Evolutionary conservation across 202 grass and related monocot genomes (phyloP), one percentile per base, ranked within the genome.

Genomic region (Digitaria exilis): DNA sequence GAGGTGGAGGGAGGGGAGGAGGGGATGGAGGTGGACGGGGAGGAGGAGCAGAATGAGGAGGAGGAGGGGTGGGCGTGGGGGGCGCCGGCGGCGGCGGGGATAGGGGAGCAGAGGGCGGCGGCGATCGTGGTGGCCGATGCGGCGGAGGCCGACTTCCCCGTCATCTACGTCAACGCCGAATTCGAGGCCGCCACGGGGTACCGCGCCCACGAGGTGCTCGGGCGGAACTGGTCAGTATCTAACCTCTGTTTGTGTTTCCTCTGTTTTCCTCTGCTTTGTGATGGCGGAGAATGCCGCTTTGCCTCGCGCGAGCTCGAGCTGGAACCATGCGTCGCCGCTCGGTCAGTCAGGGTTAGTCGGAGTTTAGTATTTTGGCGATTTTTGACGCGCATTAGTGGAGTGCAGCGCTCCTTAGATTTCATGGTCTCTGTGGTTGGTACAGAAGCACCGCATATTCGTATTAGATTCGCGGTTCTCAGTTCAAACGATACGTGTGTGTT

Each of bases 81-180:
- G 30, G 60, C 68, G 54, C 48, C 71, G 25, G 66, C 18, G 46
- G 66, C 41, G 69, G 56, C 9, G 35, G 50, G 46, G 22, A 22
- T 54, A 2, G 51, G 52, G 30, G 86, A 87, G 57, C 51, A 71
- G 74, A 62, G 65, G 76, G 79, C 88, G 45, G 85, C 87, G 13
- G 65, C 89, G 81, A 88, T 96, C 78, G 86, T 96, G 34, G 93
- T 93, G 52, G 61, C 85, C 0, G 93, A 96, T 82, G 90, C 93
- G 31, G 60, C 90, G 26, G 93, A 96, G 73, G 76, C 77, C 2
- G 93, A 96, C 67, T 91, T 76, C 69, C 90, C 93, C 19, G 73
- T 93, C 54, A 96, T 96, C 69, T 96, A 96, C 82, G 93, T 96
- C 77, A 96, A 96, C 87, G 82, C 89, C 15, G 93, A 82, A 32